Conservation (phyloP, 805 yeast genomes). For the Lachancea meyersii region DNA sequence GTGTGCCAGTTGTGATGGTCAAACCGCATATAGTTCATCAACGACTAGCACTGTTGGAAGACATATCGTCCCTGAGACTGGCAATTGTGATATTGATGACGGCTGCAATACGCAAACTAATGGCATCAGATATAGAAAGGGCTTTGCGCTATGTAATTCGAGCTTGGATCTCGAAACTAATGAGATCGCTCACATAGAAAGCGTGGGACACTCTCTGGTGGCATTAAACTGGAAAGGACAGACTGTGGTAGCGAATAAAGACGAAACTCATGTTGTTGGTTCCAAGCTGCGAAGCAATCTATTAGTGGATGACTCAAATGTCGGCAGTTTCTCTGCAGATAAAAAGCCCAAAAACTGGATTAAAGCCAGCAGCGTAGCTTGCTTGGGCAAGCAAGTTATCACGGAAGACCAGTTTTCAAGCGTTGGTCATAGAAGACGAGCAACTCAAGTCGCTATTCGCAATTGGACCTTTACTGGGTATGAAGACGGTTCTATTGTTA, state of each 20-base stretch:
- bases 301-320: slow-evolving; percentile 20
- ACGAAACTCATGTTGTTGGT: not conserved
- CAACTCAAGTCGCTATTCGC: slow-evolving; percentile 9
- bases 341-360: slow-evolving; percentile 5
- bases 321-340: slow-evolving; percentile 18
- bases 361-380: slow-evolving; percentile 7
- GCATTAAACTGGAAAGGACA: slow-evolving; percentile 24
- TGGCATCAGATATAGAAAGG: not conserved
- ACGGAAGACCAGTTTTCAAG: not conserved
- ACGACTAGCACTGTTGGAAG: slow-evolving; percentile 15
- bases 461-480: slow-evolving; percentile 31
- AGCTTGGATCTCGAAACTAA: slow-evolving; percentile 7
- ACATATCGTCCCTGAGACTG: slow-evolving; percentile 5
- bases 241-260: slow-evolving; percentile 10
- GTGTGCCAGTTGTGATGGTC: slow-evolving; percentile 4
- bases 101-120: not conserved
- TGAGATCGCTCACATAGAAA: slow-evolving; percentile 16
- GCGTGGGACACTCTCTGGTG: slow-evolving; percentile 8
- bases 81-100: not conserved
- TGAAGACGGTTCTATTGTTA: slow-evolving; percentile 23
- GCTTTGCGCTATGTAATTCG: not conserved
- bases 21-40: slow-evolving; percentile 20
- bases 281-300: slow-evolving; percentile 20
- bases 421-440: slow-evolving; percentile 18
- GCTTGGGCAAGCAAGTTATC: not conserved